Evolutionary conservation across 345 rosid genomes (phyloP).

Genomic region (Salix arbutifolia): DNA sequence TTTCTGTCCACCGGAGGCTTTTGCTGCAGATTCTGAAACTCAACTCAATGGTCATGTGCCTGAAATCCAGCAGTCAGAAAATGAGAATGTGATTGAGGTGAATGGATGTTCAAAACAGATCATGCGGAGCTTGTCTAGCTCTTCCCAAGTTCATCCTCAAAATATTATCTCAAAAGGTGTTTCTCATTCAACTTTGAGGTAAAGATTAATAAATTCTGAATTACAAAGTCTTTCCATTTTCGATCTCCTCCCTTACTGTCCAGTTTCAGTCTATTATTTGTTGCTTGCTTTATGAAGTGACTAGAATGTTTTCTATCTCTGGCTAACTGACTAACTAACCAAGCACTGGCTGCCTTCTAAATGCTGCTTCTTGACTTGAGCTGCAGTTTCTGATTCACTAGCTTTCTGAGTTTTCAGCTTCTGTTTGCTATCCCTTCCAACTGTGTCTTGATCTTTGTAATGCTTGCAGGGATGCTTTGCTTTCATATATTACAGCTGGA

Average conservation of each 20-base stretch:
- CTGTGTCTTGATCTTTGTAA: constrained; percentile 9
- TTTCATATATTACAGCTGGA: constrained; percentile 60
- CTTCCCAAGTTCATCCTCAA: constrained; percentile 41
- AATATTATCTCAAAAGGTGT: constrained; percentile 23
- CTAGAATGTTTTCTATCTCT: neutral
- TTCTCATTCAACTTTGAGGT: constrained; percentile 61
- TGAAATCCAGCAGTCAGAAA: constrained; percentile 38
- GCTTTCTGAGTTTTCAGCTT: neutral
- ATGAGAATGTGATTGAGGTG: constrained; percentile 25
- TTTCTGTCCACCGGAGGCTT: constrained; percentile 65
- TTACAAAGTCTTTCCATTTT: neutral
- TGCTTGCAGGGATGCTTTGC: constrained; percentile 68
- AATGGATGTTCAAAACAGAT: constrained; percentile 33
- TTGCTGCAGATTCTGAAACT: constrained; percentile 43
- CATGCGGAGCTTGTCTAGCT: constrained; percentile 32
- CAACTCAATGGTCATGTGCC: constrained; percentile 50
- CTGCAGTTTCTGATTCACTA: neutral
- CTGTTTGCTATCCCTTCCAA: constrained; percentile 5
- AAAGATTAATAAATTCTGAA: constrained; percentile 17
- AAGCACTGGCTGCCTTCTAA: neutral
- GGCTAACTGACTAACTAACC: neutral
- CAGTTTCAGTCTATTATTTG: neutral
- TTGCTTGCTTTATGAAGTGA: neutral
- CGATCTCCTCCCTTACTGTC: neutral
- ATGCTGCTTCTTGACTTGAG: neutral